Percentiles rank a stretch among this genome's conserved stretches.
Evolutionary conservation across 73 alveolate species (phyloP).

Genomic region (Paramecium sonneborni): DNA sequence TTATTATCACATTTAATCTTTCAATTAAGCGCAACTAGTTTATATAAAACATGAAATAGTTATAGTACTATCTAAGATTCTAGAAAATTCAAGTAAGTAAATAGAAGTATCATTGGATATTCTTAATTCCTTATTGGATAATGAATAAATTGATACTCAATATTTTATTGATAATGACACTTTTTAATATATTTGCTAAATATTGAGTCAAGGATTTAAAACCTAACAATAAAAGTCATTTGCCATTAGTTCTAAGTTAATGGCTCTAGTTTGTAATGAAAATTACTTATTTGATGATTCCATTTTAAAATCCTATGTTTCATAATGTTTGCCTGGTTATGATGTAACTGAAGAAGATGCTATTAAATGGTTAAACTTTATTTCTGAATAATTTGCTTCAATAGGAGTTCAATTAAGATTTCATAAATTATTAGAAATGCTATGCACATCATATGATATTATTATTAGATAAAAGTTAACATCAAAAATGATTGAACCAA

Average conservation of each 20-base stretch:
- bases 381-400: neutral
- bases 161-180: neutral
- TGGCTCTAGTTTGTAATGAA: neutral
- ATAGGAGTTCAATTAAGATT: constrained; percentile 14
- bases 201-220: neutral
- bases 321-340: neutral
- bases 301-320: neutral
- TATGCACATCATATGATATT: neutral
- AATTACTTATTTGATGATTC: neutral
- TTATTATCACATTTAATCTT: neutral
- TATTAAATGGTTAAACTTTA: neutral
- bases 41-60: neutral
- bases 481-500: neutral
- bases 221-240: neutral
- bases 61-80: neutral
- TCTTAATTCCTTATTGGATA: neutral
- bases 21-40: constrained; percentile 1
- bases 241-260: neutral
- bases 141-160: neutral
- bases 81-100: neutral
- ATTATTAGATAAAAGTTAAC: neutral
- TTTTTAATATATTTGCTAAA: neutral
- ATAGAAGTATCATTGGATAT: neutral
- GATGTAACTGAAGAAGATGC: neutral
- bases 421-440: neutral